Base-by-base conservation (phyloP, 441 rosid genomes). In the Eruca vesicaria region DNA sequence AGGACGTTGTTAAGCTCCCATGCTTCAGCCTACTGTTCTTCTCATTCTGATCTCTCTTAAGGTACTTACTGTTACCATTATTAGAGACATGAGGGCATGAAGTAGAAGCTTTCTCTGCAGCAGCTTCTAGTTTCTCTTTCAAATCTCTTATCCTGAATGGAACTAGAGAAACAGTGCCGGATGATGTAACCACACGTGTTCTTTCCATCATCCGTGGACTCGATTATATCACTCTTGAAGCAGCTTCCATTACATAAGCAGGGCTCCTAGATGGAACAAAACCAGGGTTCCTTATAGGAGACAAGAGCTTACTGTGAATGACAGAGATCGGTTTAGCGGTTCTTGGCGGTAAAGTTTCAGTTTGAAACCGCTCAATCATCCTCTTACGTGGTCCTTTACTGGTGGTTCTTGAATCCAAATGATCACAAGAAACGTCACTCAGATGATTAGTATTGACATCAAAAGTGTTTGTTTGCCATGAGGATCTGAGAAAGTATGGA, bases 191-290 rank as follows among this genome's bases (percentile, higher is more conserved):
- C 71, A 81, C 86, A 18, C 85, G 53, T 80, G 85, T 93, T 43
- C 80, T 67, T 65, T 82, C 56, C 20, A 50, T 73, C 69, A 82
- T 73, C 70, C 83, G 86, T 19, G 89, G 89, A 41, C 86, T 79
- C 29, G 92, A 80, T 67, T 89, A 96, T 0, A 96, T 86, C 71
- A 91, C 89, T 78, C 82, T 88, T 57, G 97, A 91, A 67, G 98
- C 99, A 5, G 94, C 98, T 87, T 96, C 99, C 99, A 96, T 96
- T 36, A 96, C 89, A 83, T 84, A 88, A 74, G 91, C 97, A 74
- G 97, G 92, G 79, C 88, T 89, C 86, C 85, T 86, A 43, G 93
- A 78, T 66, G 89, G 94, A 71, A 96, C 76, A 72, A 85, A 91
- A 50, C 94, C 92, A 65, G 92, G 98, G 78, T 89, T 89, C 85